Percentiles rank a stretch among this genome's conserved stretches.
Conservation (phyloP, 2,329 filamentous ascomycete genomes). For the Aspergillus pseudonomiae region DNA sequence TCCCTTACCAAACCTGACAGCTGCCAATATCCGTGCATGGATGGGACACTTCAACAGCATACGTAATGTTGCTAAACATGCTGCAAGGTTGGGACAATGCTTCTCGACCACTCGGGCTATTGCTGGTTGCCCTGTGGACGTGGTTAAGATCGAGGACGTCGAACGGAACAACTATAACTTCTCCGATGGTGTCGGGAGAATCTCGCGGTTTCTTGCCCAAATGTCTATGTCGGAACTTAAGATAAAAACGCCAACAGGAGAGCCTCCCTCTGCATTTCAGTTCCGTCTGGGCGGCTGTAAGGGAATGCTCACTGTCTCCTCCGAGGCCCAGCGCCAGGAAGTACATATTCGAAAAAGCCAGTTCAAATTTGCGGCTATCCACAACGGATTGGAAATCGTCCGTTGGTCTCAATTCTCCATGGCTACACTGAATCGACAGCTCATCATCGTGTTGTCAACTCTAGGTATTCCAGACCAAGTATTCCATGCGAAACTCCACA, state of each 20-base stretch:
- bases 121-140: slow-evolving; percentile 60
- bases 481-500: slow-evolving; percentile 68
- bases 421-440: slow-evolving; percentile 85
- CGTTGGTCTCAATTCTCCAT: slow-evolving; percentile 74
- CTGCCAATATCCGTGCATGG: slow-evolving; percentile 76
- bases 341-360: slow-evolving; percentile 83
- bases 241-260: slow-evolving; percentile 55
- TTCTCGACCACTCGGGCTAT: slow-evolving; percentile 90
- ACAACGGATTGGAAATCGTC: slow-evolving; percentile 81
- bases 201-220: slow-evolving; percentile 76
- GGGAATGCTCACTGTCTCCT: slow-evolving; percentile 78
- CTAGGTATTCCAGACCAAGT: slow-evolving; percentile 70
- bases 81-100: slow-evolving; percentile 87
- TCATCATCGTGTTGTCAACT: slow-evolving; percentile 80
- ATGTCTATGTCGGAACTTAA: slow-evolving; percentile 73
- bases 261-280: slow-evolving; percentile 80
- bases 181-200: slow-evolving; percentile 90
- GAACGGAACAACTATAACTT: slow-evolving; percentile 71
- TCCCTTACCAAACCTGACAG: slow-evolving; percentile 66
- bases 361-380: slow-evolving; percentile 76
- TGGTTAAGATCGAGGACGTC: slow-evolving; percentile 69
- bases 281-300: slow-evolving; percentile 93
- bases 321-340: slow-evolving; percentile 66
- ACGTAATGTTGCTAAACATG: slow-evolving; percentile 81
- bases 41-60: slow-evolving; percentile 88